Evolutionary conservation across 768 basidiomycete species (phyloP).

Genomic region (Psilocybe azurescens): DNA sequence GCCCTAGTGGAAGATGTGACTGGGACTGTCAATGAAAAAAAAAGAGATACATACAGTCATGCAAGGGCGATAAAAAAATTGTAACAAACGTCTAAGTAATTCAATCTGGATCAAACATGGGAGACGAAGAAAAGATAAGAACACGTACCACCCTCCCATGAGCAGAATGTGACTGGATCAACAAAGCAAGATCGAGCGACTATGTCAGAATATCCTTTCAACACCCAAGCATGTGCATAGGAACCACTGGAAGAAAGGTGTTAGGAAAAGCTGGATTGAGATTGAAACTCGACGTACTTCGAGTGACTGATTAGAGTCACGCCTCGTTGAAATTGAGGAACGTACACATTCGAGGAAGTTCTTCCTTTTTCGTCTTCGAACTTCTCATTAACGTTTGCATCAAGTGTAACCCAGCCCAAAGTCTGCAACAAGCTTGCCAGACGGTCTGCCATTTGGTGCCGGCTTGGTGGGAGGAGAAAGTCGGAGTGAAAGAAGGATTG

Average conservation of each 20-base stretch:
- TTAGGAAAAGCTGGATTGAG: conserved; percentile 6
- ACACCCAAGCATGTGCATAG: conserved; percentile 87
- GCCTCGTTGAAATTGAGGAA: conserved; percentile 47
- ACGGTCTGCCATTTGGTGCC: conserved; percentile 59
- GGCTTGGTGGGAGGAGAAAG: conserved; percentile 74
- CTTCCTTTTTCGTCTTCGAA: conserved; percentile 30
- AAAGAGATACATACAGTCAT: conserved; percentile 53
- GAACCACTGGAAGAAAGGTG: conserved; percentile 56
- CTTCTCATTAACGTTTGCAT: conserved; percentile 31
- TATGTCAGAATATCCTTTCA: conserved; percentile 77
- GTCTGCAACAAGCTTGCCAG: conserved; percentile 61
- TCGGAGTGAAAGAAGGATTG: conserved; percentile 82
- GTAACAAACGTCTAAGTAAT: conserved; percentile 76
- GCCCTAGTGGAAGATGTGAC: conserved; percentile 51
- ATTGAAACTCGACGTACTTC: conserved; percentile 56
- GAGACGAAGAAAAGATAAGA: conserved; percentile 13
- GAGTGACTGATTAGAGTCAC: conserved; percentile 88
- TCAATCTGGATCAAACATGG: neutral
- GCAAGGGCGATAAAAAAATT: conserved; percentile 84
- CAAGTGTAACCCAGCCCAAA: conserved; percentile 64
- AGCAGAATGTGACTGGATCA: conserved; percentile 89
- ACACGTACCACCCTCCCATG: conserved; percentile 88
- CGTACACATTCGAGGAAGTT: conserved; percentile 20
- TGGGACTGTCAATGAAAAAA: neutral
- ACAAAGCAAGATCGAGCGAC: conserved; percentile 83